Evolutionary conservation across 2,329 filamentous ascomycete genomes (phyloP), one percentile per base, ranked within the genome.

Genomic region (Arachnopeziza araneosa): DNA sequence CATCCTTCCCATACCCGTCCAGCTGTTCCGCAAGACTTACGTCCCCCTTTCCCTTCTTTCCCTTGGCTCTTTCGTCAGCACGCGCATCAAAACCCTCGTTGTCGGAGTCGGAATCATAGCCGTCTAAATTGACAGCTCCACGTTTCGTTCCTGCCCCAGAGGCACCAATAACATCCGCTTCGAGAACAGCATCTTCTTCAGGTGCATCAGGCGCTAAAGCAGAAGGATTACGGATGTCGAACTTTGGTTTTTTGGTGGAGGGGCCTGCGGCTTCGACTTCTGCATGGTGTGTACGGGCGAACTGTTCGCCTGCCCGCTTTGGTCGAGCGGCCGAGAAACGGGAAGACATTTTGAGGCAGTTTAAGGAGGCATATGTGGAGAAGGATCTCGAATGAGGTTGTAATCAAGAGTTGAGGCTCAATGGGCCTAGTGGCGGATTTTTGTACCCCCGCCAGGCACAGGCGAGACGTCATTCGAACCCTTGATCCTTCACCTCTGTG

Each of bases 201-300:
- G 83, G 83, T 1, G 86, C 89, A 72, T 96, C 91, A 1, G 93
- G 87, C 1, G 91, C 93, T 4, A 99, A 84, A 0, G 90, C 92
- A 19, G 93, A 96, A 2, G 95, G 95, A 72, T 99, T 98, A 66
- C 95, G 91, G 57, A 95, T 80, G 74, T 99, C 95, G 75, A 99
- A 99, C 70, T 90, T 91, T 61, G 91, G 89, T 71, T 92, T n/a
- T 93, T 74, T 96, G 96, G 56, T 79, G 72, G 56, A 79, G 72
- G 30, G 80, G 77, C 54, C 74, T 56, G 73, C 73, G 56, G 69
- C 71, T 57, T 77, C 74, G 54, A 77, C 75, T 57, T 86, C 82
- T 66, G 82, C 78, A 70, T 90, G 87, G 73, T 93, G 86, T 21
- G 85, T 86, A 60, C 90, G 87, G 52, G 88, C 86, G 72, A 90